Conservation (phyloP, 305 asterid species). For the Fraxinus dipetala region DNA sequence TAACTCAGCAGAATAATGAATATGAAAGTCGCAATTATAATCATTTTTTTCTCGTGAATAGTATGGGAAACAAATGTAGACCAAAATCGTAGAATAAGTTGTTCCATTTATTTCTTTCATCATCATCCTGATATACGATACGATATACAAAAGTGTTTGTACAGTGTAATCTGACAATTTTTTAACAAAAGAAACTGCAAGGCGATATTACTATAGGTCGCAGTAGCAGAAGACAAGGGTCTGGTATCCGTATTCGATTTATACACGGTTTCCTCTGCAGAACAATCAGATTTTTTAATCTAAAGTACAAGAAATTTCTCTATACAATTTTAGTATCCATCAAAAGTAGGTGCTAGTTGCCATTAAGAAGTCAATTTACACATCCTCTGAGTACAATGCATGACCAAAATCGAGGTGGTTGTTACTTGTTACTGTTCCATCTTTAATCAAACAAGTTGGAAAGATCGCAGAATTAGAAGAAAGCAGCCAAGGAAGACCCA, state of each 20-base stretch:
- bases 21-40: not conserved
- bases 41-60: not conserved
- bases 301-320: slow-evolving; percentile 26
- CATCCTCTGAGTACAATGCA: slow-evolving; percentile 13
- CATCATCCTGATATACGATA: not conserved
- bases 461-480: slow-evolving; percentile 27
- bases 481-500: slow-evolving; percentile 1
- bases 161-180: not conserved
- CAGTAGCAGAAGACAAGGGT: not conserved
- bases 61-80: not conserved
- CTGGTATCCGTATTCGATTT: slow-evolving; percentile 23
- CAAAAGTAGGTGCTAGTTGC: slow-evolving; percentile 4
- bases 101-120: not conserved
- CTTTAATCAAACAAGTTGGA: slow-evolving; percentile 28
- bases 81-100: not conserved
- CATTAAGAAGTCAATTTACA: slow-evolving; percentile 7
- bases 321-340: slow-evolving; percentile 31
- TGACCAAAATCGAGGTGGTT: slow-evolving; percentile 8
- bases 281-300: slow-evolving; percentile 25
- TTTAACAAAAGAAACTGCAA: not conserved
- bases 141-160: not conserved
- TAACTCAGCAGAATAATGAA: not conserved
- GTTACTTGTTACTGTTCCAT: slow-evolving; percentile 4
- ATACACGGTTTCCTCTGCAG: slow-evolving; percentile 30
- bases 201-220: not conserved